A percentile compares a stretch with the other conserved stretches of the same genome.
Conservation (phyloP, 2,329 filamentous ascomycete genomes). For the Graphilbum fragrans region DNA sequence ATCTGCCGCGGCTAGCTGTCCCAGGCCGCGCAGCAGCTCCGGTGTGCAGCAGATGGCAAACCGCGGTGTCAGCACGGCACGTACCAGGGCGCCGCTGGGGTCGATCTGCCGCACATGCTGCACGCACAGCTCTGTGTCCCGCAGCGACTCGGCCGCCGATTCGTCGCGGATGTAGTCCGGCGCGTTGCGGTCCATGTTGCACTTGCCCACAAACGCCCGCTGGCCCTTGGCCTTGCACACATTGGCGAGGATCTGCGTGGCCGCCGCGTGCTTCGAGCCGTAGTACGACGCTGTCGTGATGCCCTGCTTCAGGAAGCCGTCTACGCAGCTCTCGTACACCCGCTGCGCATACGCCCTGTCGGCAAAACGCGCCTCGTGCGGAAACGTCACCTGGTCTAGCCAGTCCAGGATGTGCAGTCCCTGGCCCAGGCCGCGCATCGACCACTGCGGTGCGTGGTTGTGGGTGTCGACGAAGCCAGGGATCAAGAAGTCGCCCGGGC, state of each 20-base stretch:
- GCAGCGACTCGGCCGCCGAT: slow-evolving; percentile 31
- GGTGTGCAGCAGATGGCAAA: slow-evolving; percentile 50
- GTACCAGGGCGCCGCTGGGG: slow-evolving; percentile 22
- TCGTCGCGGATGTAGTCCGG: slow-evolving; percentile 30
- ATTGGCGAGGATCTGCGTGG: slow-evolving; percentile 44
- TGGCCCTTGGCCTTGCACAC: slow-evolving; percentile 40
- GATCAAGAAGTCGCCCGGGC: slow-evolving; percentile 37
- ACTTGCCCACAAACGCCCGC: slow-evolving; percentile 49
- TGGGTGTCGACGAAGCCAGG: slow-evolving; percentile 55
- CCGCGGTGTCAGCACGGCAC: slow-evolving; percentile 41
- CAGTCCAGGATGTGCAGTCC: slow-evolving; percentile 47
- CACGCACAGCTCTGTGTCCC: slow-evolving; percentile 37
- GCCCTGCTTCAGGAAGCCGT: slow-evolving; percentile 47
- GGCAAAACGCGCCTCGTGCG: slow-evolving; percentile 47
- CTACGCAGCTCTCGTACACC: slow-evolving; percentile 39
- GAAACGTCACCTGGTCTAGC: slow-evolving; percentile 53
- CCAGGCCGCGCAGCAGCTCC: slow-evolving; percentile 41
- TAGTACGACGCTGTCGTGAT: slow-evolving; percentile 52
- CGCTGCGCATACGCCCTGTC: slow-evolving; percentile 38
- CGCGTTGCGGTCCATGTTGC: slow-evolving; percentile 47
- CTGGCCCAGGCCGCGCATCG: slow-evolving; percentile 34
- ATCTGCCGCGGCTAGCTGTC: slow-evolving; percentile 35
- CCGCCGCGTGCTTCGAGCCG: slow-evolving; percentile 40
- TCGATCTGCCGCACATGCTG: slow-evolving; percentile 23
- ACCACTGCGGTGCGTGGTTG: slow-evolving; percentile 52